phyloP scores from a whole-genome alignment of 2,329 filamentous ascomycete species.

The Penicillium sp. region DNA sequence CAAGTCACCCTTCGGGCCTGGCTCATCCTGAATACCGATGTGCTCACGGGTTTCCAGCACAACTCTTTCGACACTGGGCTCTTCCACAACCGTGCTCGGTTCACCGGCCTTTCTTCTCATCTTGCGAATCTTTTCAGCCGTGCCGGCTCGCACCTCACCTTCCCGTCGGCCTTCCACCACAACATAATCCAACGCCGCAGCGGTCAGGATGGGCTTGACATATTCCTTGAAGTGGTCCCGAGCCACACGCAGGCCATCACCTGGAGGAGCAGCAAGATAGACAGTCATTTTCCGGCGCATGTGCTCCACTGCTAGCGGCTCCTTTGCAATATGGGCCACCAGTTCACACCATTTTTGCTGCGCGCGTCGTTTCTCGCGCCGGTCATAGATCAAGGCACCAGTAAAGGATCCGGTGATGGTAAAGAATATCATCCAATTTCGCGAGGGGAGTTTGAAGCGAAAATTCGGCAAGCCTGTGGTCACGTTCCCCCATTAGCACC shows the following conservation, averaged over 20 bases:
- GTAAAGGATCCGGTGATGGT: conserved; percentile 73
- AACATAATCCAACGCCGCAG: conserved; percentile 91
- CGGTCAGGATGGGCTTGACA: conserved; percentile 85
- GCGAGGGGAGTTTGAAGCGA: conserved; percentile 79
- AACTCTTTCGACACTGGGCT: conserved; percentile 56
- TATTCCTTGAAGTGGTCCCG: conserved; percentile 96
- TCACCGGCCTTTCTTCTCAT: conserved; percentile 60
- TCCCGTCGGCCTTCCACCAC: conserved; percentile 88
- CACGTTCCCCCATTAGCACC: too few species aligned
- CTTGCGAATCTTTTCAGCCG: conserved; percentile 80
- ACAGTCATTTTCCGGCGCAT: conserved; percentile 83
- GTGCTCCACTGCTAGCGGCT: conserved; percentile 68
- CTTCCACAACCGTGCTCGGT: conserved; percentile 44
- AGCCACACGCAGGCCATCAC: conserved; percentile 76
- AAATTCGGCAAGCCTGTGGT: conserved; percentile 82
- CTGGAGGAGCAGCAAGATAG: conserved; percentile 80
- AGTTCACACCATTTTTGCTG: conserved; percentile 83
- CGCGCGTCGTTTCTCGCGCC: conserved; percentile 78
- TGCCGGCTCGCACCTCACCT: conserved; percentile 83
- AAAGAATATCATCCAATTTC: conserved; percentile 97
- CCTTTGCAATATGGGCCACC: conserved; percentile 78
- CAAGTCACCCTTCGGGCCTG: conserved; percentile 76
- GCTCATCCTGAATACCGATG: conserved; percentile 67
- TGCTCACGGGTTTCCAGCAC: conserved; percentile 63
- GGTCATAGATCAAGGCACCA: conserved; percentile 83